These are phyloP conservation scores for Vigna hirtella DNA, from an alignment of 306 rosid genomes.

Conservation along the genomic window DNA sequence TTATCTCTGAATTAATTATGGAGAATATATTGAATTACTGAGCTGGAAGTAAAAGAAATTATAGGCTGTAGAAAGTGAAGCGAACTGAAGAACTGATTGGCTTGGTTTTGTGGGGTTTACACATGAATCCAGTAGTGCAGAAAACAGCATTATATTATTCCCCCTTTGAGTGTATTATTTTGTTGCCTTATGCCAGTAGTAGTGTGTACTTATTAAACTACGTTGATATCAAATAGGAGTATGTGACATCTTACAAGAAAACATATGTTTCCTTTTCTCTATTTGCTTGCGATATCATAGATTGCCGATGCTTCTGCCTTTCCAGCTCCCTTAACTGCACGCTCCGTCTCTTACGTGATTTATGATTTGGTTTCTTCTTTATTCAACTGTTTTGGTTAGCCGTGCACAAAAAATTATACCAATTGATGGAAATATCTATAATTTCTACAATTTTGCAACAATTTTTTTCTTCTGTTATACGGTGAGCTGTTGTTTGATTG, in stretches of 20 bases:
- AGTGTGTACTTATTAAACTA: conserved; percentile 21
- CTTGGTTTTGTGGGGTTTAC: conserved; percentile 14
- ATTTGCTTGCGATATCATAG: neutral
- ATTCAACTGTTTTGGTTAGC: conserved; percentile 14
- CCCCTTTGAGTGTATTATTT: conserved; percentile 11
- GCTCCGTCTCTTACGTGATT: neutral
- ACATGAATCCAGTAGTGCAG: neutral
- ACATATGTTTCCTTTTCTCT: neutral
- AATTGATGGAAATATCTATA: neutral
- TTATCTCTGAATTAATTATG: conserved; percentile 8
- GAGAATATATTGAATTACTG: conserved; percentile 2
- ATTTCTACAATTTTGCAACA: neutral
- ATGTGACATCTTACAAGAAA: conserved; percentile 3
- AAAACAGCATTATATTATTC: conserved; percentile 23
- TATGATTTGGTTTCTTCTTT: conserved; percentile 36
- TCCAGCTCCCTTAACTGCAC: neutral
- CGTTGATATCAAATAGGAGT: neutral
- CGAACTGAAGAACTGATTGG: conserved; percentile 20
- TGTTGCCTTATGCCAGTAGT: conserved; percentile 8
- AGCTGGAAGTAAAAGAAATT: conserved; percentile 30
- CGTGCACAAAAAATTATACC: neutral
- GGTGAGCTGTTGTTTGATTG: conserved; percentile 28
- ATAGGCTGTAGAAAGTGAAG: conserved; percentile 18
- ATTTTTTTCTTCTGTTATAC: conserved; percentile 4
- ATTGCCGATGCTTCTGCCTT: neutral